phyloP scores from a whole-genome alignment of 768 basidiomycete species.

The Saitozyma podzolica region DNA sequence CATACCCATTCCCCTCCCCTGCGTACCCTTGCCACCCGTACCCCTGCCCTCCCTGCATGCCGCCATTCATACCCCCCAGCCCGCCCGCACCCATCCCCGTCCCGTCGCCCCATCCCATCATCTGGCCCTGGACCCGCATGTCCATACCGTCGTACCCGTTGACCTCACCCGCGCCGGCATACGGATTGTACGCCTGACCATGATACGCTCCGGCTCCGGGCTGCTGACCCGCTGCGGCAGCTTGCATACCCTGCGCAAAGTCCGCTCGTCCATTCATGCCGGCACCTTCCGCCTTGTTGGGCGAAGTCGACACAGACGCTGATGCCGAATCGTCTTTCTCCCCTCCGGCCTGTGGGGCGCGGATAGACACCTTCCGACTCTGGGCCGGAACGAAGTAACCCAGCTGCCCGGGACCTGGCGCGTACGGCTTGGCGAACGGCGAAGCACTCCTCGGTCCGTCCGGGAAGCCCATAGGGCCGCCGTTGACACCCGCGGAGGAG shows the following conservation, averaged over 20 bases:
- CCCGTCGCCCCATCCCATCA: not conserved
- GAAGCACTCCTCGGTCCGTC: not conserved
- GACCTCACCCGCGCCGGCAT: slow-evolving; percentile 3
- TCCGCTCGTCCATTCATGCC: not conserved
- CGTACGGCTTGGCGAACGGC: slow-evolving; percentile 10
- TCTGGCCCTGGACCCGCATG: not conserved
- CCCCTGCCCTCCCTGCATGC: not conserved
- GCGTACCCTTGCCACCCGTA: not conserved
- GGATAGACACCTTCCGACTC: slow-evolving; percentile 26
- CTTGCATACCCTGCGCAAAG: not conserved
- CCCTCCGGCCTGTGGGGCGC: slow-evolving; percentile 10
- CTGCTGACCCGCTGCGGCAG: not conserved
- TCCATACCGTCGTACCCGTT: not conserved
- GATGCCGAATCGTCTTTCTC: slow-evolving; percentile 1
- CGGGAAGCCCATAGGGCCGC: not conserved
- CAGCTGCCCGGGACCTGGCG: not conserved
- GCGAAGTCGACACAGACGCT: slow-evolving; percentile 1
- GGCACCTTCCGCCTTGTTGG: not conserved
- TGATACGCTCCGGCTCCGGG: not conserved
- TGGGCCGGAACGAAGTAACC: slow-evolving; percentile 34
- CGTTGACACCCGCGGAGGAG: not conserved
- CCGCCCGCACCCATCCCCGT: not conserved
- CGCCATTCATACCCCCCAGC: not conserved
- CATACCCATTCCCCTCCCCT: slow-evolving; percentile 11
- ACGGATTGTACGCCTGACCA: slow-evolving; percentile 30